Evolutionary conservation across 2,329 filamentous ascomycete species (phyloP).

Genomic region (Lecanicillium sp.): DNA sequence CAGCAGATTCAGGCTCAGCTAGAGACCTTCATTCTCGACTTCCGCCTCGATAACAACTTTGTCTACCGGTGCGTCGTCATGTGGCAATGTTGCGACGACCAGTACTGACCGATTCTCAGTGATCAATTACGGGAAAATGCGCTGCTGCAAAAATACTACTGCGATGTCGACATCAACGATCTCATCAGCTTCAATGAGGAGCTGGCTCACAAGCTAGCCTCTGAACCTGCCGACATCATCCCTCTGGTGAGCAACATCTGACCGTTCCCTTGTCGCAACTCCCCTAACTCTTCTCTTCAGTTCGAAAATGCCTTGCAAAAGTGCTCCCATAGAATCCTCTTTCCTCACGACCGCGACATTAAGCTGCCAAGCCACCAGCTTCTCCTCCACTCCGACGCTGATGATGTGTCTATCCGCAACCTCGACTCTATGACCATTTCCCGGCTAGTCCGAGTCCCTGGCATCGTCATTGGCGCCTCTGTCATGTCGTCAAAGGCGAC

Average conservation of each 20-base stretch:
- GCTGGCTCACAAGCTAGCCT: constrained; percentile 80
- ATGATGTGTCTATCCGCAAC: constrained; percentile 88
- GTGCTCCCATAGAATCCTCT: constrained; percentile 91
- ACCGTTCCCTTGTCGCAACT: constrained; percentile 6
- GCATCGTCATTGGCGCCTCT: constrained; percentile 95
- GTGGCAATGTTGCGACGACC: no score
- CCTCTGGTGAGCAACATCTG: constrained; percentile 60
- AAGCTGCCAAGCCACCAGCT: constrained; percentile 86
- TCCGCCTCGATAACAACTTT: constrained; percentile 89
- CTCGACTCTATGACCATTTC: constrained; percentile 90
- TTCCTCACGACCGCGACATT: constrained; percentile 62
- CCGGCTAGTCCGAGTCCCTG: constrained; percentile 90
- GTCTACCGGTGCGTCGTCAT: constrained; percentile 67
- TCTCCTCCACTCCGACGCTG: constrained; percentile 85
- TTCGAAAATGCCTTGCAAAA: constrained; percentile 86
- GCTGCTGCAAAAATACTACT: constrained; percentile 87
- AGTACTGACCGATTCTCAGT: constrained; percentile 41
- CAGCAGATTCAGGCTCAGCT: constrained; percentile 71
- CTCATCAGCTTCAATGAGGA: constrained; percentile 96
- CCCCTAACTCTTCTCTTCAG: constrained; percentile 37
- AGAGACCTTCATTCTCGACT: constrained; percentile 87
- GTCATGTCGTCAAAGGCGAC: constrained; percentile 96
- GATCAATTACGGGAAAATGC: constrained; percentile 95
- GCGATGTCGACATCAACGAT: constrained; percentile 92
- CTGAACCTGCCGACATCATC: constrained; percentile 87